These are phyloP conservation scores for Echinochloa phyllopogon DNA, from an alignment of 176 grass and related monocot genomes.

Conservation along the genomic window DNA sequence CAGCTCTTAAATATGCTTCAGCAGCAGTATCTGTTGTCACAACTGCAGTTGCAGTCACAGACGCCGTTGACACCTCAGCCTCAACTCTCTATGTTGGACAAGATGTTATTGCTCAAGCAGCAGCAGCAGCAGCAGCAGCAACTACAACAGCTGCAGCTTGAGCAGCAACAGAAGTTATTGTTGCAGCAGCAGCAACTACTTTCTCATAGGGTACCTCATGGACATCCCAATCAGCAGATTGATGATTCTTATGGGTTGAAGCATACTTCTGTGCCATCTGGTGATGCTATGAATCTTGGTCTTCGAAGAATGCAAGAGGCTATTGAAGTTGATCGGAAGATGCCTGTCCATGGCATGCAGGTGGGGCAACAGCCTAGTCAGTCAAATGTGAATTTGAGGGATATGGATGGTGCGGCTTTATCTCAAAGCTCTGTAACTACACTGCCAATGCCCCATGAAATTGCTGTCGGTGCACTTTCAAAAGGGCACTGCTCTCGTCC, in stretches of 20 bases:
- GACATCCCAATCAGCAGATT: conserved; percentile 56
- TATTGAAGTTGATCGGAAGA: conserved; percentile 54
- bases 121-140: conserved; percentile 82
- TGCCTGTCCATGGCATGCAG: conserved; percentile 38
- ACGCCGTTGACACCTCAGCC: conserved; percentile 58
- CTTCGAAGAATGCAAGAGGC: conserved; percentile 63
- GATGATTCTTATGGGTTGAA: conserved; percentile 55
- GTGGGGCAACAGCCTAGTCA: conserved; percentile 50
- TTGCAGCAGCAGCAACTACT: conserved; percentile 78
- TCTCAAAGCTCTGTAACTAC: conserved; percentile 46
- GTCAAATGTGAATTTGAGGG: conserved; percentile 50
- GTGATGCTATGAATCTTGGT: conserved; percentile 53
- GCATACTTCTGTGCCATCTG: conserved; percentile 45
- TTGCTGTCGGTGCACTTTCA: conserved; percentile 39
- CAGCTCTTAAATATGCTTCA: conserved; percentile 73
- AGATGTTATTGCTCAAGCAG: conserved; percentile 86
- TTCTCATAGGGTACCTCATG: conserved; percentile 58
- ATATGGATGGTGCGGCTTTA: conserved; percentile 43
- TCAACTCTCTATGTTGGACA: conserved; percentile 89
- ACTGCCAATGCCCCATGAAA: conserved; percentile 52
- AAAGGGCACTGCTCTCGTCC: conserved; percentile 51
- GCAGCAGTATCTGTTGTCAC: conserved; percentile 86
- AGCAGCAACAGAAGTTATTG: conserved; percentile 70
- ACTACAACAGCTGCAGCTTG: conserved; percentile 57
- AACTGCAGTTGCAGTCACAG: conserved; percentile 84